phyloP scores from a whole-genome alignment of 306 rosid species.

The Cucumis melo region DNA sequence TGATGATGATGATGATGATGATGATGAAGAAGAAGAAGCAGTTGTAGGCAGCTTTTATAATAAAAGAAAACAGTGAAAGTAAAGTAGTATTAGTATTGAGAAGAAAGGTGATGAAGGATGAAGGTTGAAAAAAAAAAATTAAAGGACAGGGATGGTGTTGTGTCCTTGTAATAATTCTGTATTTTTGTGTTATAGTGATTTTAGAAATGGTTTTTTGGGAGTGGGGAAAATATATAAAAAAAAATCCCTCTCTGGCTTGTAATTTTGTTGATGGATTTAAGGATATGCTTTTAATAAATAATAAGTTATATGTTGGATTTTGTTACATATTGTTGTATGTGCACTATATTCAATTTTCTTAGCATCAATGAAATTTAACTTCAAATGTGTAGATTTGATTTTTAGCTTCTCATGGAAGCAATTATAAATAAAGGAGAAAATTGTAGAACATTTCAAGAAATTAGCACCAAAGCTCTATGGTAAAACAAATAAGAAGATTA shows the following conservation, averaged over 20 bases:
- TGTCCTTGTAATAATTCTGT: background rate
- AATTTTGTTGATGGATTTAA: background rate
- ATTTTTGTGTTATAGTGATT: background rate
- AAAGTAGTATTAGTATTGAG: background rate
- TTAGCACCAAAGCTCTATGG: too few species aligned
- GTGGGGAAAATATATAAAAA: background rate
- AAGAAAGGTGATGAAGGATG: background rate
- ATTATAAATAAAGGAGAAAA: too few species aligned
- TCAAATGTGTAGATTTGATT: background rate
- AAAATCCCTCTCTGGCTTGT: background rate
- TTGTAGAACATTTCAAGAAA: too few species aligned
- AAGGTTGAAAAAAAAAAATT: background rate
- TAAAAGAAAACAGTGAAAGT: background rate
- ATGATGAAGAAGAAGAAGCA: too few species aligned
- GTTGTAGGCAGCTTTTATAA: background rate
- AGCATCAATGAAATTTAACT: background rate
- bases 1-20: background rate
- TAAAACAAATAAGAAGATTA: too few species aligned
- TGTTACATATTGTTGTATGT: background rate
- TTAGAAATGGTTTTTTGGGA: background rate
- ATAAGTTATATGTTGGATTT: background rate
- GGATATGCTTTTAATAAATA: slow-evolving; percentile 2
- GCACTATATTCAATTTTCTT: too few species aligned
- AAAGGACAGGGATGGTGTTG: background rate
- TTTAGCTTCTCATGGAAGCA: too few species aligned